A percentile compares a stretch with the other conserved stretches of the same genome.
phyloP scores from a whole-genome alignment of 768 basidiomycete species.

The Boletus patriciae region DNA sequence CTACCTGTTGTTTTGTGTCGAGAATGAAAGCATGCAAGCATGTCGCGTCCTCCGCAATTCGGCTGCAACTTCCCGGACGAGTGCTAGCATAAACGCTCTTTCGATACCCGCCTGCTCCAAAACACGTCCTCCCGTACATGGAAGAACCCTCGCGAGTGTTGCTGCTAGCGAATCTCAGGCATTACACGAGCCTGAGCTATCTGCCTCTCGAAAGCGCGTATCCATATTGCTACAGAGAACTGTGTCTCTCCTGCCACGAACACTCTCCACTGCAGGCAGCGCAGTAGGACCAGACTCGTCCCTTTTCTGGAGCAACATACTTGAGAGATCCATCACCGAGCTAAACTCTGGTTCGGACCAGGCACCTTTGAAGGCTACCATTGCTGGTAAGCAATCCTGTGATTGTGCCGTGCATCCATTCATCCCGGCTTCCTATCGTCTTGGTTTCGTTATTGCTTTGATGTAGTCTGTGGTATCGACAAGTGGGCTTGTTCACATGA shows the following conservation, averaged over 20 bases:
- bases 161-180: neutral
- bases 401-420: neutral
- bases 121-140: neutral
- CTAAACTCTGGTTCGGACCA: slow-evolving; percentile 35
- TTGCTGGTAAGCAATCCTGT: slow-evolving; percentile 45
- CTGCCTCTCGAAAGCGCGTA: slow-evolving; percentile 28
- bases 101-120: neutral
- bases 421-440: neutral
- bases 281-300: slow-evolving; percentile 32
- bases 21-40: slow-evolving; percentile 26
- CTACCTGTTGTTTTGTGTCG: neutral
- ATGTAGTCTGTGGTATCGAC: slow-evolving; percentile 58
- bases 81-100: neutral
- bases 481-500: slow-evolving; percentile 53
- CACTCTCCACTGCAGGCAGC: slow-evolving; percentile 32
- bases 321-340: slow-evolving; percentile 35
- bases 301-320: slow-evolving; percentile 48
- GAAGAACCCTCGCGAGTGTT: neutral
- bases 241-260: slow-evolving; percentile 44
- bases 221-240: slow-evolving; percentile 54
- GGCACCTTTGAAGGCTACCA: slow-evolving; percentile 39
- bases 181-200: neutral
- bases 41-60: slow-evolving; percentile 22
- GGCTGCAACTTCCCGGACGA: neutral
- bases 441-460: neutral